These are phyloP conservation scores for Leccinum fibrillosum DNA, from an alignment of 768 basidiomycete genomes.

Conservation along the genomic window DNA sequence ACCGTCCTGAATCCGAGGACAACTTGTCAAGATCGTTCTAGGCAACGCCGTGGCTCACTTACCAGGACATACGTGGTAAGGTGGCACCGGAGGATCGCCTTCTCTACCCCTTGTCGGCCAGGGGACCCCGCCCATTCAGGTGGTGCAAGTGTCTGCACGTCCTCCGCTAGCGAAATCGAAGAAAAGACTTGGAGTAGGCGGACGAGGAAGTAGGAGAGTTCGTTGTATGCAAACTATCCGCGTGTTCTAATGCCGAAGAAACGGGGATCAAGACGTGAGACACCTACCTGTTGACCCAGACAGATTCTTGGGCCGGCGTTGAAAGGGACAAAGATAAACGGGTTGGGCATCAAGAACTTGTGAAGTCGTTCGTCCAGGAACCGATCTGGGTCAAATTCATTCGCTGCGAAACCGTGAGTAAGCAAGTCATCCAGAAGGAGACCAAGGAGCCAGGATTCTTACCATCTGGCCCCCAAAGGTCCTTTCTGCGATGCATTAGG, in stretches of 20 bases:
- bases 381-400: conserved; percentile 61
- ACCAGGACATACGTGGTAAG: conserved; percentile 54
- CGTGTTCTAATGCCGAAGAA: neutral
- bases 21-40: neutral
- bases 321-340: conserved; percentile 46
- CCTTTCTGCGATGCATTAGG: conserved; percentile 58
- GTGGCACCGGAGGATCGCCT: conserved; percentile 43
- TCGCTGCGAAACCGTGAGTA: conserved; percentile 33
- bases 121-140: conserved; percentile 37
- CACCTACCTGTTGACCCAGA: conserved; percentile 34
- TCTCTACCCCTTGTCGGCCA: conserved; percentile 43
- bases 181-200: conserved; percentile 56
- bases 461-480: conserved; percentile 72
- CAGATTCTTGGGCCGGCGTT: conserved; percentile 40
- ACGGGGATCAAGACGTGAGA: neutral
- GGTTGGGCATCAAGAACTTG: conserved; percentile 53
- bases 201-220: conserved; percentile 60
- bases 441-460: neutral
- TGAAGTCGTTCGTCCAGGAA: conserved; percentile 59
- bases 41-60: conserved; percentile 9
- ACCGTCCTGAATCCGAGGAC: conserved; percentile 12
- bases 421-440: neutral
- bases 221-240: conserved; percentile 60
- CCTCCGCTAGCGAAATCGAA: conserved; percentile 40
- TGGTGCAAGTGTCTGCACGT: conserved; percentile 47